A percentile compares a stretch with the other conserved stretches of the same genome.
phyloP scores from a whole-genome alignment of 2,329 filamentous ascomycete species.

The Phaeomoniella chlamydospora region DNA sequence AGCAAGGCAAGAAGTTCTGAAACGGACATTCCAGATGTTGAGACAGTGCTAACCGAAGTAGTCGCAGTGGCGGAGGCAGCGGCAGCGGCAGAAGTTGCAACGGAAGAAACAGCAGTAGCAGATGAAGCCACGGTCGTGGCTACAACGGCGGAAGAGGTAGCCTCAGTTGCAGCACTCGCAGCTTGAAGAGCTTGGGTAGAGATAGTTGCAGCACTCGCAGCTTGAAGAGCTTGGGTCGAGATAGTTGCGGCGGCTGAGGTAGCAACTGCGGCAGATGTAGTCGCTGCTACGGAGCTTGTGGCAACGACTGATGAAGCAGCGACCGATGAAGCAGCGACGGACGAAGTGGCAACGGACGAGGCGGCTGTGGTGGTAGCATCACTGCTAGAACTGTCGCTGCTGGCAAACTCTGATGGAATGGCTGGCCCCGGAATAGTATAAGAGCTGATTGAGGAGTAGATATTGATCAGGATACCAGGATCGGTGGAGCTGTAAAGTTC shows the following conservation, averaged over 20 bases:
- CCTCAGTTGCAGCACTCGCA: neutral
- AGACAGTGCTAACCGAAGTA: neutral
- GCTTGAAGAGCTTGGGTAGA: neutral
- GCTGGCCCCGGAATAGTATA: constrained; percentile 39
- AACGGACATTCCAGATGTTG: neutral
- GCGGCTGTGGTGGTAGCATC: neutral
- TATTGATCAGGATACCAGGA: constrained; percentile 43
- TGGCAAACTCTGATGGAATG: constrained; percentile 5
- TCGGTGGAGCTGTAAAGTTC: constrained; percentile 43
- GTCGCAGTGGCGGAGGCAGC: neutral
- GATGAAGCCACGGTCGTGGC: neutral
- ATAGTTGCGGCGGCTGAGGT: neutral
- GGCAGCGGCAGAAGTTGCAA: neutral
- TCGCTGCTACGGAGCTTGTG: neutral
- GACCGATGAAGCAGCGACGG: neutral
- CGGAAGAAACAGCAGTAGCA: neutral
- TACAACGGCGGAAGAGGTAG: neutral
- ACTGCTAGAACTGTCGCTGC: neutral
- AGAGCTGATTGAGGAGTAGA: constrained; percentile 34
- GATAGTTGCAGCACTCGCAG: neutral
- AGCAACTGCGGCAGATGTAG: neutral
- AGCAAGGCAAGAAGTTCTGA: constrained; percentile 1
- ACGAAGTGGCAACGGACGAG: neutral
- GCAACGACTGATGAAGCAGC: neutral
- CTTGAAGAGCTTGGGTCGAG: neutral